Evolutionary conservation across 192 early-diverging fungal species (phyloP), one percentile per base, ranked within the genome.

Genomic region (Gryganskiella cystojenkinii): DNA sequence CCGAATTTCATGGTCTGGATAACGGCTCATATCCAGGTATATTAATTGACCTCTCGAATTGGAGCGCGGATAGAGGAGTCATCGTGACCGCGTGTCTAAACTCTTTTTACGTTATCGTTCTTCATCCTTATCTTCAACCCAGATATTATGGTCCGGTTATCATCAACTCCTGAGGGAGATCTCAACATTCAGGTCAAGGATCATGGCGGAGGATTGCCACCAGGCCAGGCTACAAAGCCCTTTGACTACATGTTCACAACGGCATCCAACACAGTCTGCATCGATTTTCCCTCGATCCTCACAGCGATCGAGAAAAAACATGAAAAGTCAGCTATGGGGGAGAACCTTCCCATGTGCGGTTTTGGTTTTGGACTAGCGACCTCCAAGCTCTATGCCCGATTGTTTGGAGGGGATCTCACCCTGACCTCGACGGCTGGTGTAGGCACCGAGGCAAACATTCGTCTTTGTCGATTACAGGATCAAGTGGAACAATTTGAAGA

Each of bases 1-100:
- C 94, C 20, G 95, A 96, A 81, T 85, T 89, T 51, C 88, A 89
- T 75, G 92, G 92, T 15, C 81, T 88, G 49, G 92, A 94, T 2
- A 68, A 78, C 28, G 15, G 28, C 4, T 62, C 74, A 4, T 78
- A 69, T 60, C 74, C 74, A 64, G 67, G 67, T 78, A 44, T 37
- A n/a, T 20, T 9, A 24, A 3, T 9, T 9, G 3, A 8, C 35
- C 11, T 7, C 30, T 9, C 9, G 52, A 19, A 25, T 1, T 33
- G 27, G n/a, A n/a, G n/a, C n/a, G n/a, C n/a, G n/a, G n/a, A n/a
- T n/a, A n/a, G n/a, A n/a, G n/a, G n/a, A n/a, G n/a, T n/a, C n/a
- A n/a, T n/a, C n/a, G n/a, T n/a, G n/a, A n/a, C n/a, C n/a, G n/a
- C n/a, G n/a, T n/a, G n/a, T n/a, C n/a, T n/a, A n/a, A n/a, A n/a